A percentile compares a stretch with the other conserved stretches of the same genome.
Conservation (phyloP, 164 flowering plant genomes). For the Protea cynaroides region DNA sequence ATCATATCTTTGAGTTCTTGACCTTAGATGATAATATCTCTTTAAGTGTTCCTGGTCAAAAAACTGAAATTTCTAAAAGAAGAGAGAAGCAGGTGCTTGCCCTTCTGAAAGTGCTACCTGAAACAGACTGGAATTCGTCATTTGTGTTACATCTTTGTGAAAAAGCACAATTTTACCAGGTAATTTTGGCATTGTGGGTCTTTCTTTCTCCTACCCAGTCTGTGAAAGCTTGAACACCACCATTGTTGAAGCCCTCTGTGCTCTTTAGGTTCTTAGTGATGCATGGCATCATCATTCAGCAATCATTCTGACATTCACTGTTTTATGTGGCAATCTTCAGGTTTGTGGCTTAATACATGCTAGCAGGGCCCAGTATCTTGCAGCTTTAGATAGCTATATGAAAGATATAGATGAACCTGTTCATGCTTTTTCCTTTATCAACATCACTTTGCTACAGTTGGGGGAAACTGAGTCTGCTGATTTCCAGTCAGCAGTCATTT, state of each 20-base stretch:
- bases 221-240: neutral
- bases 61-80: constrained; percentile 24
- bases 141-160: constrained; percentile 67
- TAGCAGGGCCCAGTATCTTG: constrained; percentile 45
- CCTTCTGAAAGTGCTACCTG: constrained; percentile 63
- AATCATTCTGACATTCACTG: neutral
- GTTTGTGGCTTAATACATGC: constrained; percentile 83
- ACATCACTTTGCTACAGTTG: constrained; percentile 33
- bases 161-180: constrained; percentile 71
- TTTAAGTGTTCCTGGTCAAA: constrained; percentile 17
- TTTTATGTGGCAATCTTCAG: constrained; percentile 30
- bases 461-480: constrained; percentile 35
- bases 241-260: neutral
- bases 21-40: constrained; percentile 36
- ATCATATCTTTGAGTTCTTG: constrained; percentile 64
- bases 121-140: constrained; percentile 60
- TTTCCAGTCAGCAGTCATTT: constrained; percentile 60
- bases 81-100: constrained; percentile 82
- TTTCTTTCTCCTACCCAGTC: constrained; percentile 4
- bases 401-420: constrained; percentile 79
- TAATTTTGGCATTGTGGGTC: constrained; percentile 19
- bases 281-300: neutral
- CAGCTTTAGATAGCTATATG: constrained; percentile 82
- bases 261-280: neutral
- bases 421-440: constrained; percentile 81